A percentile compares a stretch with the other conserved stretches of the same genome.
These are phyloP conservation scores for Rachicladosporium sp. DNA, from an alignment of 2,329 filamentous ascomycete species.

Conservation along the genomic window DNA sequence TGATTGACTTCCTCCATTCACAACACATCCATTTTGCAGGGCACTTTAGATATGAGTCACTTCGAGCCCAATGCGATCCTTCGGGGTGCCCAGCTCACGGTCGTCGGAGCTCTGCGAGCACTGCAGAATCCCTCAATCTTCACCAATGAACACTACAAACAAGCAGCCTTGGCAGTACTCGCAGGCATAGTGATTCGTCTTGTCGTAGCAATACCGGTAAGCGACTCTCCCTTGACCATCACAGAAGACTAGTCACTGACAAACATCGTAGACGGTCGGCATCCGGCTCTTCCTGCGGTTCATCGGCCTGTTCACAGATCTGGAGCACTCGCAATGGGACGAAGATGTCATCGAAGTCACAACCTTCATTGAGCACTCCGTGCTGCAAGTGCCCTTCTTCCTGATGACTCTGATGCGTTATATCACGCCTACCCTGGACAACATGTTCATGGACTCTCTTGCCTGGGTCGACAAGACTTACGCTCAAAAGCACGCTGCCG, in stretches of 20 bases:
- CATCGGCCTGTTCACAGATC: constrained; percentile 56
- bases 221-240: constrained; percentile 13
- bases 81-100: constrained; percentile 52
- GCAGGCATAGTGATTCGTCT: constrained; percentile 72
- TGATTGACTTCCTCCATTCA: too few species aligned
- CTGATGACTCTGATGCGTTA: constrained; percentile 90
- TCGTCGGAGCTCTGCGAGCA: constrained; percentile 48
- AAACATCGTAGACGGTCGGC: constrained; percentile 48
- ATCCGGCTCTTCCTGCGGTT: constrained; percentile 59
- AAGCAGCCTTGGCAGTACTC: constrained; percentile 70
- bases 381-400: constrained; percentile 86
- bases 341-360: constrained; percentile 60
- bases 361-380: constrained; percentile 74
- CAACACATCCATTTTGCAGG: too few species aligned
- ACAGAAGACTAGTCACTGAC: constrained; percentile 1
- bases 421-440: constrained; percentile 76
- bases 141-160: constrained; percentile 76
- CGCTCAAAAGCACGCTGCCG: constrained; percentile 68
- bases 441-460: constrained; percentile 94
- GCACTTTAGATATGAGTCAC: constrained; percentile 10
- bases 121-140: constrained; percentile 82
- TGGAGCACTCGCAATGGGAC: constrained; percentile 68
- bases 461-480: constrained; percentile 90
- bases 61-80: constrained; percentile 83
- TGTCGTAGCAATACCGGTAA: constrained; percentile 67